phyloP scores from a whole-genome alignment of 306 rosid genomes.

The Astragalus membranaceus region DNA sequence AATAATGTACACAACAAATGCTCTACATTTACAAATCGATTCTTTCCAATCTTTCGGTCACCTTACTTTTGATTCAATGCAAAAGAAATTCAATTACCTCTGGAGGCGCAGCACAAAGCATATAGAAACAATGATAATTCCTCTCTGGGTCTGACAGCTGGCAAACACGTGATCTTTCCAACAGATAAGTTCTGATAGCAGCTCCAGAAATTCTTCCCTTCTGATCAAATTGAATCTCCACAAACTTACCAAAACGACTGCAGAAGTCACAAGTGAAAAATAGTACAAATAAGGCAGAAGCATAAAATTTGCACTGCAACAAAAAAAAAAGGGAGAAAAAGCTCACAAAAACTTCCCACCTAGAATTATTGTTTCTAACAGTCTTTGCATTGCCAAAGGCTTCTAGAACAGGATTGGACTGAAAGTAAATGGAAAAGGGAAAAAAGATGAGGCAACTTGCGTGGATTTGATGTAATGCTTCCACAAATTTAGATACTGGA shows the following conservation, averaged over 20 bases:
- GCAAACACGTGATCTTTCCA: conserved; percentile 99
- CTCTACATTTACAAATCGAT: conserved; percentile 1
- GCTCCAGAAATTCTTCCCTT: conserved; percentile 97
- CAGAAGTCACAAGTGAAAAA: conserved; percentile 24
- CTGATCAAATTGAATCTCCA: conserved; percentile 96
- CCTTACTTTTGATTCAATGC: not conserved
- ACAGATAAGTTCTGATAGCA: conserved; percentile 92
- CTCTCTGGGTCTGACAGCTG: conserved; percentile 97
- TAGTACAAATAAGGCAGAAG: conserved; percentile 10
- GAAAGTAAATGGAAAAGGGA: conserved; percentile 24
- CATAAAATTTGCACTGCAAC: conserved; percentile 12
- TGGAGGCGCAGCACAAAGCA: conserved; percentile 95
- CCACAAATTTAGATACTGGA: conserved; percentile 2
- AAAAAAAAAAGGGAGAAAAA: not conserved
- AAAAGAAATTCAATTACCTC: conserved; percentile 57
- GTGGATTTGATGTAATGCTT: conserved; percentile 3
- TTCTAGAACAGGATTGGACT: conserved; percentile 99
- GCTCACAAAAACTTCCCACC: conserved; percentile 38
- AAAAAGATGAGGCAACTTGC: not conserved
- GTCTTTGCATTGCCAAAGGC: conserved; percentile 99
- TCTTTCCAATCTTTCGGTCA: conserved; percentile 15
- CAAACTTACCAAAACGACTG: conserved; percentile 99
- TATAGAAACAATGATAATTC: conserved; percentile 99
- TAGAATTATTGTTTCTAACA: conserved; percentile 94
- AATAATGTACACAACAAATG: conserved; percentile 2